Percentiles rank a stretch among this genome's conserved stretches.
Evolutionary conservation across 768 basidiomycete genomes (phyloP).

Genomic region (Boletus patriciae): DNA sequence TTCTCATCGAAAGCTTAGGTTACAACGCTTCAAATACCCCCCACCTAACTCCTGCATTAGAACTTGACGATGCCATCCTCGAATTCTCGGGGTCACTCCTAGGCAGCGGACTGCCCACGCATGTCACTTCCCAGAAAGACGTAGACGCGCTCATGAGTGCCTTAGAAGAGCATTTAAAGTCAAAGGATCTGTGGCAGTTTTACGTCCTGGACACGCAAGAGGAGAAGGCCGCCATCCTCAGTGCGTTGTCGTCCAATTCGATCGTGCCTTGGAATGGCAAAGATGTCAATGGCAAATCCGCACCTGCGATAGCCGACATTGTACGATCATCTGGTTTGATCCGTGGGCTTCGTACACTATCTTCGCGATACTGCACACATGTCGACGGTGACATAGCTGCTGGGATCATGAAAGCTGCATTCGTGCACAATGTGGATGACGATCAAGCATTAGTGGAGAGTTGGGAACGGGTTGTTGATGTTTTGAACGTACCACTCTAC

Average conservation of each 20-base stretch:
- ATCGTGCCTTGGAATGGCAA: constrained; percentile 61
- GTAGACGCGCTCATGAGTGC: constrained; percentile 64
- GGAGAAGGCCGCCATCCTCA: constrained; percentile 57
- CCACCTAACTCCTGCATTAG: constrained; percentile 88
- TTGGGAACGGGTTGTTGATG: constrained; percentile 80
- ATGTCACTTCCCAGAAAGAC: constrained; percentile 63
- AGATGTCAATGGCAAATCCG: constrained; percentile 55
- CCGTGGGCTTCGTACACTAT: constrained; percentile 56
- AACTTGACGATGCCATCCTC: constrained; percentile 85
- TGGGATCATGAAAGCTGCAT: constrained; percentile 71
- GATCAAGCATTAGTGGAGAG: constrained; percentile 58
- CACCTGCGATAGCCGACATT: constrained; percentile 65
- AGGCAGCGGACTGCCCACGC: constrained; percentile 69
- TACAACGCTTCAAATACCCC: constrained; percentile 91
- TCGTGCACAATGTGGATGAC: constrained; percentile 46
- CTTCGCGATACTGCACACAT: constrained; percentile 64
- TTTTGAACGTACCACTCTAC: constrained; percentile 87
- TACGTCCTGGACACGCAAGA: constrained; percentile 79
- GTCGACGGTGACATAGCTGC: constrained; percentile 68
- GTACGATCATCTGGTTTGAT: constrained; percentile 55
- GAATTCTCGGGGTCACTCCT: constrained; percentile 71
- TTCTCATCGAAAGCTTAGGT: constrained; percentile 45
- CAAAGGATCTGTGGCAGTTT: constrained; percentile 86
- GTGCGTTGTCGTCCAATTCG: constrained; percentile 33
- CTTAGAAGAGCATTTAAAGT: constrained; percentile 59